Conservation (phyloP, 345 rosid species). For the Stellera chamaejasme region DNA sequence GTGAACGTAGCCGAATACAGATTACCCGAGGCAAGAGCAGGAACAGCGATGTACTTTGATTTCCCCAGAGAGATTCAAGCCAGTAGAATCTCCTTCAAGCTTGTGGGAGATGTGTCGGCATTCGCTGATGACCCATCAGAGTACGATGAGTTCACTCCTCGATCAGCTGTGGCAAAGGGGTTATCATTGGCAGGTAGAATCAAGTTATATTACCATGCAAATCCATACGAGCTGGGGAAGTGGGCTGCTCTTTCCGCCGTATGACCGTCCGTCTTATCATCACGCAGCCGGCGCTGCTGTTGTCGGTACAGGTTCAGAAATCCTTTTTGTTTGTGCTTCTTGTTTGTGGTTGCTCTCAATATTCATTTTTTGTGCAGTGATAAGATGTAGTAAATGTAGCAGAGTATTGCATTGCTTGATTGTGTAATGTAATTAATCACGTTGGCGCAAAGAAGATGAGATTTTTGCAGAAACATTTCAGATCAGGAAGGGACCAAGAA, state of each 20-base stretch:
- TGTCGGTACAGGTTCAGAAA: slow-evolving; percentile 1
- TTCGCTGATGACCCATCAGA: slow-evolving; percentile 72
- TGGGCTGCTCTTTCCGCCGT: slow-evolving; percentile 78
- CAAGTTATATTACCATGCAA: slow-evolving; percentile 61
- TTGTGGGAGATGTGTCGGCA: slow-evolving; percentile 74
- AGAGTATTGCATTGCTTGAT: too few relatives aligned
- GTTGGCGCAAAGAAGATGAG: background rate
- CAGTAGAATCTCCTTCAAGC: slow-evolving; percentile 48
- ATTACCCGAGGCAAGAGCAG: slow-evolving; percentile 68
- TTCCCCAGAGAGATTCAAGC: slow-evolving; percentile 62
- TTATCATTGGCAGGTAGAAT: slow-evolving; percentile 62
- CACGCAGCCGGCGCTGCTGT: background rate
- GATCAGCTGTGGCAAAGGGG: slow-evolving; percentile 52
- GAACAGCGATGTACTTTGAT: slow-evolving; percentile 78
- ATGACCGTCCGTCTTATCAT: slow-evolving; percentile 39
- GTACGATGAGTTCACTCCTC: slow-evolving; percentile 40
- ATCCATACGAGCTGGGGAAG: slow-evolving; percentile 77
- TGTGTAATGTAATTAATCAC: slow-evolving; percentile 2
- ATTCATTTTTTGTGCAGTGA: slow-evolving; percentile 20
- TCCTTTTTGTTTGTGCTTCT: slow-evolving; percentile 11
- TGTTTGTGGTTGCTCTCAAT: background rate
- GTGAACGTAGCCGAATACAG: slow-evolving; percentile 71
- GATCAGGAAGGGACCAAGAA: too few relatives aligned
- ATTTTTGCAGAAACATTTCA: too few relatives aligned
- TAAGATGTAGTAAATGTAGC: background rate